These are phyloP conservation scores for Geotrichum armillariae DNA, from an alignment of 1,139 yeast genomes.

Conservation along the genomic window DNA sequence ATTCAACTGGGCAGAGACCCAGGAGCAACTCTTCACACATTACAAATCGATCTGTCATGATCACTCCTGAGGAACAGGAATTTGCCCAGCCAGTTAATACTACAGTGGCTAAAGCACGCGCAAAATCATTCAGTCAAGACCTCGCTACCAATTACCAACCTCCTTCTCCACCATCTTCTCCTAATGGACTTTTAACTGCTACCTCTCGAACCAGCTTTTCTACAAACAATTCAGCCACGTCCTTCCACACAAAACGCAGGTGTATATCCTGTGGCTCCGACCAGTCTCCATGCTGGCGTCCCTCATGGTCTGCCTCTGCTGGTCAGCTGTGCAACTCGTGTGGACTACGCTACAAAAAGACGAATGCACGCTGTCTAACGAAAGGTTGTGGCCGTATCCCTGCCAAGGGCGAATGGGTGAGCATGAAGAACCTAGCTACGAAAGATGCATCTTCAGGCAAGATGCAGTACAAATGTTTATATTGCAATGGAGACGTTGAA, in stretches of 20 bases:
- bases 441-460: constrained; percentile 46
- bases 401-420: constrained; percentile 92
- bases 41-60: neutral
- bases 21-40: constrained; percentile 1
- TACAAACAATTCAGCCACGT: constrained; percentile 8
- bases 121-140: constrained; percentile 7
- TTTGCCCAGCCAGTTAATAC: neutral
- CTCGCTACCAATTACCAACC: constrained; percentile 11
- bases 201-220: constrained; percentile 12
- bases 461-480: constrained; percentile 56
- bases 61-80: constrained; percentile 1
- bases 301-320: constrained; percentile 84
- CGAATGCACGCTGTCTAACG: constrained; percentile 85
- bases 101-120: neutral
- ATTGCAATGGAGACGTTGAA: constrained; percentile 63
- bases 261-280: constrained; percentile 92
- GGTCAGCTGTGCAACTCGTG: constrained; percentile 97
- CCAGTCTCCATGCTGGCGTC: constrained; percentile 98
- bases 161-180: constrained; percentile 18
- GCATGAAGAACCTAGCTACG: constrained; percentile 74
- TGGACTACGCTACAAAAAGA: constrained; percentile 91
- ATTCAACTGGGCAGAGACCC: neutral
- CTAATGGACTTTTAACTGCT: constrained; percentile 19
- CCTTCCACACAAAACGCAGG: constrained; percentile 32
- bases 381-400: constrained; percentile 81